Percentiles rank a stretch among this genome's conserved stretches.
Evolutionary conservation across 2,329 filamentous ascomycete species (phyloP).

Genomic region (Talaromyces sp.): DNA sequence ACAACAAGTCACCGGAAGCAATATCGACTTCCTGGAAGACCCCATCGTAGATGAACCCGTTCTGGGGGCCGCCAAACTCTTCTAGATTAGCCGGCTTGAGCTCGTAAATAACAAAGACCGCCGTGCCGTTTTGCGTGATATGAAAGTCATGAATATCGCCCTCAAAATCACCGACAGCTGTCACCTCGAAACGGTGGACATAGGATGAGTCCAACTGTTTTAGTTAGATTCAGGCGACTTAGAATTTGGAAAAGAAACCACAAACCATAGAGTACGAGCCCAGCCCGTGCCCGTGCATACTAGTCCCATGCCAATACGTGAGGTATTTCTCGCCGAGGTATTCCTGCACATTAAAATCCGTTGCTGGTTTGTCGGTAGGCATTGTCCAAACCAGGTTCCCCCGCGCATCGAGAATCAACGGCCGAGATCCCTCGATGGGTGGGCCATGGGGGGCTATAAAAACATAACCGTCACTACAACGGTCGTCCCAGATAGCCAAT

Average conservation of each 20-base stretch:
- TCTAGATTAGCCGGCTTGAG: conserved; percentile 33
- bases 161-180: neutral
- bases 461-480: neutral
- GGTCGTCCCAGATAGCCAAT: no score
- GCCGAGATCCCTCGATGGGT: neutral
- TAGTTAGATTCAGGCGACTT: no score
- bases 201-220: conserved; percentile 1
- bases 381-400: conserved; percentile 4
- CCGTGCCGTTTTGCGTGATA: conserved; percentile 39
- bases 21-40: conserved; percentile 45
- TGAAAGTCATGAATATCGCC: conserved; percentile 43
- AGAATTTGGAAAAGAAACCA: neutral
- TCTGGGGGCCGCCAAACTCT: conserved; percentile 26
- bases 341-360: conserved; percentile 1
- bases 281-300: neutral
- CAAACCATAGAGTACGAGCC: conserved; percentile 2
- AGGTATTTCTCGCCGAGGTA: conserved; percentile 2
- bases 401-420: conserved; percentile 4
- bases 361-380: neutral
- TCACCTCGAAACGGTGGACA: neutral
- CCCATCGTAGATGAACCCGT: conserved; percentile 37
- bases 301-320: neutral
- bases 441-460: conserved; percentile 1
- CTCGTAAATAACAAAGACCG: conserved; percentile 38
- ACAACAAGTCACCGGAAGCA: conserved; percentile 37